Evolutionary conservation across 169 alveolate genomes (phyloP).

Genomic region (Plasmodium relictum): DNA sequence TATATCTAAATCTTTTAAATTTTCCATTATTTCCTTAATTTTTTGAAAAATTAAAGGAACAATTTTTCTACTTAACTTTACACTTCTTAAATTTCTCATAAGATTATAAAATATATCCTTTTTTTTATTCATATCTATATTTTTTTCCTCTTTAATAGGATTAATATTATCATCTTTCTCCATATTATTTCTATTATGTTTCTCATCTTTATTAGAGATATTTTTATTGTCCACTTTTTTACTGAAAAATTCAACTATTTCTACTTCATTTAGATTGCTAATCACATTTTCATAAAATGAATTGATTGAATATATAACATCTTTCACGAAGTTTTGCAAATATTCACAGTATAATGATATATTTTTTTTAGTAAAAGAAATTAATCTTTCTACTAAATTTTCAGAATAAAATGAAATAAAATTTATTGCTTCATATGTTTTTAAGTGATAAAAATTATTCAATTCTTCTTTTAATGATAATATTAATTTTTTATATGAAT

Average conservation of each 20-base stretch:
- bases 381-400: constrained; percentile 28
- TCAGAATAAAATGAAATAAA: constrained; percentile 66
- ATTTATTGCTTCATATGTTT: constrained; percentile 47
- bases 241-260: constrained; percentile 29
- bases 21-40: constrained; percentile 58
- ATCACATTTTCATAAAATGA: constrained; percentile 48
- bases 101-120: constrained; percentile 69
- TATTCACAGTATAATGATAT: constrained; percentile 58
- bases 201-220: background rate
- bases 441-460: constrained; percentile 23
- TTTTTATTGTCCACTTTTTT: constrained; percentile 1
- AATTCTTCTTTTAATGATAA: constrained; percentile 38
- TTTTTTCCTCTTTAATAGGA: background rate
- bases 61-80: constrained; percentile 57
- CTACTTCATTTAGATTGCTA: constrained; percentile 5
- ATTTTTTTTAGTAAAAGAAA: constrained; percentile 36
- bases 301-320: constrained; percentile 42
- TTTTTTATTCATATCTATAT: constrained; percentile 12
- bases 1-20: constrained; percentile 49
- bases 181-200: background rate
- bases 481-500: constrained; percentile 43
- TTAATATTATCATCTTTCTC: background rate
- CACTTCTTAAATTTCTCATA: constrained; percentile 66
- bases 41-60: constrained; percentile 68
- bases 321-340: constrained; percentile 55